Percentiles rank a stretch among this genome's conserved stretches.
These are phyloP conservation scores for Verticillium albo-atrum DNA, from an alignment of 2,329 filamentous ascomycete species.

Conservation along the genomic window DNA sequence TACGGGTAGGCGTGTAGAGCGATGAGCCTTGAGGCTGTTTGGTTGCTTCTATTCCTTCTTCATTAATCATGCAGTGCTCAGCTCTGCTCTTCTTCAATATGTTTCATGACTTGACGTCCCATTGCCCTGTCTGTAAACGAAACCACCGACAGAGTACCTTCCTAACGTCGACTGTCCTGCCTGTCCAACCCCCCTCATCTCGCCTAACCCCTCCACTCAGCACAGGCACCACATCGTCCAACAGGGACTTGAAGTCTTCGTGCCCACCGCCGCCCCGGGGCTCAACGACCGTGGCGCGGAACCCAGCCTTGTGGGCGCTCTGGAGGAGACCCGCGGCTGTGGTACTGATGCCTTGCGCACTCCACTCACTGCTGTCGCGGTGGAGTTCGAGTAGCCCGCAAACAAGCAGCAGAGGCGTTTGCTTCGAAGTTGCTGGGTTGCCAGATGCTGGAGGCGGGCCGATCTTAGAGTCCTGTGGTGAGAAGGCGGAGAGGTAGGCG, in stretches of 20 bases:
- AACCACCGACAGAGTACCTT: conserved; percentile 65
- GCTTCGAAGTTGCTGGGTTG: background rate
- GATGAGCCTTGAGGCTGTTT: background rate
- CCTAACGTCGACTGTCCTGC: conserved; percentile 52
- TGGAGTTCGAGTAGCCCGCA: conserved; percentile 65
- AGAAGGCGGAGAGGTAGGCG: conserved; percentile 64
- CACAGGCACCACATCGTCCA: conserved; percentile 53
- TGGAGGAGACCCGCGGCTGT: conserved; percentile 62
- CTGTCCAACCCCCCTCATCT: conserved; percentile 51
- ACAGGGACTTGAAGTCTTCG: conserved; percentile 30
- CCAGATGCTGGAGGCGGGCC: conserved; percentile 26
- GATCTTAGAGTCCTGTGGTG: conserved; percentile 28
- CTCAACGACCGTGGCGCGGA: conserved; percentile 45
- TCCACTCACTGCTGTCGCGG: conserved; percentile 67
- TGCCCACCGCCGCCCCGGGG: conserved; percentile 24
- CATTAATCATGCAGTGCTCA: background rate
- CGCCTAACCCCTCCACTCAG: conserved; percentile 52
- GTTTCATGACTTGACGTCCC: conserved; percentile 17
- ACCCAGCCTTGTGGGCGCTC: conserved; percentile 41
- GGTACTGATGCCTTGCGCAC: conserved; percentile 64
- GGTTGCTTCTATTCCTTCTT: background rate
- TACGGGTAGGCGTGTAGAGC: conserved; percentile 17
- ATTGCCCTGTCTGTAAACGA: conserved; percentile 36
- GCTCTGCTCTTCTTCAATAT: background rate
- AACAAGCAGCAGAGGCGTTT: conserved; percentile 47